Percentiles rank a stretch among this genome's conserved stretches.
Evolutionary conservation across 2,329 filamentous ascomycete genomes (phyloP).

Genomic region (Waltergamsia citrina): DNA sequence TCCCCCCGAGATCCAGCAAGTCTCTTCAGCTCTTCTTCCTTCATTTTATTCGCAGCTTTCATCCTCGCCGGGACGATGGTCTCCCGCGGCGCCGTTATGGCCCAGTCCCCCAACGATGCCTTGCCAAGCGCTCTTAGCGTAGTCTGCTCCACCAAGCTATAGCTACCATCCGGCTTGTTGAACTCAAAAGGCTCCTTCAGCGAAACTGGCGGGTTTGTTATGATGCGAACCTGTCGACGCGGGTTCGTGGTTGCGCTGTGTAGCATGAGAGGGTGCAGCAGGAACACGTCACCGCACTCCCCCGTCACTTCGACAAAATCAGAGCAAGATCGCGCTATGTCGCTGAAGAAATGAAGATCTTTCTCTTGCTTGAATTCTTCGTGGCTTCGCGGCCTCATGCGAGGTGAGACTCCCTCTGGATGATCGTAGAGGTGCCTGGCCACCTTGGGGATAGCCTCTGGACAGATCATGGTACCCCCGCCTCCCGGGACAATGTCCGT

Average conservation of each 20-base stretch:
- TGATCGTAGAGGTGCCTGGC: constrained; percentile 50
- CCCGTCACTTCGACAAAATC: constrained; percentile 47
- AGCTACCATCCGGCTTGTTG: constrained; percentile 26
- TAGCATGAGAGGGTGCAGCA: constrained; percentile 52
- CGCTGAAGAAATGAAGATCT: constrained; percentile 34
- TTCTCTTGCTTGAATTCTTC: constrained; percentile 31
- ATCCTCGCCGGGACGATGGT: constrained; percentile 29
- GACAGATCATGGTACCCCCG: constrained; percentile 57
- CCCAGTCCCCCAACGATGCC: constrained; percentile 40
- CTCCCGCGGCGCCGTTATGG: constrained; percentile 38
- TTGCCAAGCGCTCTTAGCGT: constrained; percentile 39
- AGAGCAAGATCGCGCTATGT: constrained; percentile 25
- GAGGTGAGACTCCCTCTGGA: constrained; percentile 56
- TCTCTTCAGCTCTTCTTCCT: constrained; percentile 28
- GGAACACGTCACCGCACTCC: constrained; percentile 43
- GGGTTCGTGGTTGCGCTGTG: constrained; percentile 33
- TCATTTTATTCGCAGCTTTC: constrained; percentile 16
- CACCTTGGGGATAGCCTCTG: constrained; percentile 45
- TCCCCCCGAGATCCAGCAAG: constrained; percentile 15
- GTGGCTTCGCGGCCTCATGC: constrained; percentile 49
- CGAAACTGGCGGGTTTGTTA: constrained; percentile 47
- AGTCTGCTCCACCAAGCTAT: constrained; percentile 17
- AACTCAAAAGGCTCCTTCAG: constrained; percentile 42
- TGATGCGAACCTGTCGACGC: constrained; percentile 28
- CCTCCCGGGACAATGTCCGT: constrained; percentile 50